Evolutionary conservation across 768 basidiomycete species (phyloP).

Genomic region (Lentinula sp.): DNA sequence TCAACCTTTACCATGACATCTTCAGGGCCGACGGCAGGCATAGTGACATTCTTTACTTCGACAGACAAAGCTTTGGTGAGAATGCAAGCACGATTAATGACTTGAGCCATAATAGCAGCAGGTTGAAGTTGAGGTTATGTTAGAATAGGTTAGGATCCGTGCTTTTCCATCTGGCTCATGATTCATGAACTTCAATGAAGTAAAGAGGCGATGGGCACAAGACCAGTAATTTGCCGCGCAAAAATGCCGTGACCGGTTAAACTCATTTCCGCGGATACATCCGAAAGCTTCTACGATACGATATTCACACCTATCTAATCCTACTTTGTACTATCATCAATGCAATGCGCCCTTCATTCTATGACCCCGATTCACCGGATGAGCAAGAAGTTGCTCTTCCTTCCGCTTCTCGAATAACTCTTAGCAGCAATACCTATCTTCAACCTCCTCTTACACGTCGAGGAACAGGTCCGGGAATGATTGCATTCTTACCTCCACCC

Average conservation of each 20-base stretch:
- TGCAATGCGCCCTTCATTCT: slow-evolving; percentile 15
- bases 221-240: not conserved
- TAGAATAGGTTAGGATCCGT: not conserved
- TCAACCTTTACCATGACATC: slow-evolving; percentile 15
- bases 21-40: slow-evolving; percentile 8
- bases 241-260: not conserved
- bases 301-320: not conserved
- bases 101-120: not conserved
- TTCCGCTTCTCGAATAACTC: slow-evolving; percentile 26
- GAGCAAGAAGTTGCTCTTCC: slow-evolving; percentile 38
- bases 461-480: slow-evolving; percentile 41
- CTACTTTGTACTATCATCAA: not conserved
- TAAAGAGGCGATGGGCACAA: not conserved
- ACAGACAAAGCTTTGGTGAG: slow-evolving; percentile 9
- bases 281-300: not conserved
- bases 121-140: not conserved
- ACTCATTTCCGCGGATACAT: not conserved
- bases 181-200: not conserved
- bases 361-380: slow-evolving; percentile 31
- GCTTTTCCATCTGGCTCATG: not conserved
- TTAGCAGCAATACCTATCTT: slow-evolving; percentile 26
- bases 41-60: slow-evolving; percentile 9
- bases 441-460: slow-evolving; percentile 45
- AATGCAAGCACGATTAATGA: slow-evolving; percentile 8
- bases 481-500: slow-evolving; percentile 32